Evolutionary conservation across 192 early-diverging fungal species (phyloP), one percentile per base, ranked within the genome.

Genomic region (Physocladia obscura): DNA sequence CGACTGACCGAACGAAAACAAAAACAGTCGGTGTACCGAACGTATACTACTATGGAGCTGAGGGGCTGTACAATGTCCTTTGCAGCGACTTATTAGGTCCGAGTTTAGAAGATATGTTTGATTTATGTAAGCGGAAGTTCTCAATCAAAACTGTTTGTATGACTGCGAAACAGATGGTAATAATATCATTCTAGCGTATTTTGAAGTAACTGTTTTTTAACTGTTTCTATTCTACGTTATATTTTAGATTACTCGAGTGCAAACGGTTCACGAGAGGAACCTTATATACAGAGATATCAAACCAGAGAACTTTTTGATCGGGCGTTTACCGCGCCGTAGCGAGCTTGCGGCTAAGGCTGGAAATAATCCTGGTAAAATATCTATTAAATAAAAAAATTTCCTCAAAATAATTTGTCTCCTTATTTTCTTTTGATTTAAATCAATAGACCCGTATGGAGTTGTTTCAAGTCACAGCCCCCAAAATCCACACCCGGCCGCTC

Each of bases 251-350:
- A 88, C 80, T 37, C 89, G 93, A 49, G 90, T 98, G 15, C 92
- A 96, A 82, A 86, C 89, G 0, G 92, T 98, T 51, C 96, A 98
- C 74, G 95, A 97, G 73, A 86, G 90, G 74, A 95, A 94, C 70
- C 77, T 97, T 47, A 93, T 98, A 35, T 98, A 98, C 80, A 88
- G 96, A 57, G 96, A 98, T 78, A 96, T 98, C 77, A 98, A 98
- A 77, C 96, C 96, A 34, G 96, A 98, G 76, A 98, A 98, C 82
- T 98, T 98, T 70, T 79, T 98, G 69, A 89, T 97, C 54, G 96
- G 96, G 21, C 86, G 90, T 32, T 89, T 85, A 6, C 84, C 84
- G 31, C 75, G 81, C 13, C 50, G 68, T 61, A 78, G 71, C 35
- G 78, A 79, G 55, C 52, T 64, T 15, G 56, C 52, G 15, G 35